Evolutionary conservation across 108 stramenopile genomes (phyloP), one percentile per base, ranked within the genome.

Genomic region (Skeletonema marinoi): DNA sequence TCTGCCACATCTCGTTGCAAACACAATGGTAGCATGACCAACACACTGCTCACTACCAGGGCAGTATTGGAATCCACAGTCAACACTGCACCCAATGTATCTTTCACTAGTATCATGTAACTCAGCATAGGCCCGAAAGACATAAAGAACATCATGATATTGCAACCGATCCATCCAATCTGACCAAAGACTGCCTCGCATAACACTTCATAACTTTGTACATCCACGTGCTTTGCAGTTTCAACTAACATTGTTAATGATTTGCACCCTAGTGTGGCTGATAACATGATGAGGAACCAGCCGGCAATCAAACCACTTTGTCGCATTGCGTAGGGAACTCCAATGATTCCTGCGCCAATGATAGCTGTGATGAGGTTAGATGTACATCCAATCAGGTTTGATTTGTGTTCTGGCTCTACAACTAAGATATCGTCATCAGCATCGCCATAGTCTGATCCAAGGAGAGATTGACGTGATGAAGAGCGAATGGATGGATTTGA

Each of bases 1-100:
- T 92, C 89, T n/a, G 93, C 93, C 88, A 95, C 90, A 74, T 95
- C 93, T 31, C 93, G 81, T 68, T 95, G 91, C 56, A 86, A 71
- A 58, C 81, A 78, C 16, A 95, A 60, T 9, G 92, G 90, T 5
- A 95, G 50, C 59, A 93, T 88, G 33, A 95, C 70, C 11, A 67
- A 60, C 12, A 89, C 46, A 36, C 88, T 85, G 58, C 87, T 81
- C 21, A 88, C 56, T 10, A 88, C 66, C 51, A 95, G 75, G 30
- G 85, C 61, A 1, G 78, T 83, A 32, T 87, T 67, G 46, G 67
- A 60, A 16, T 82, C 77, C 32, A 89, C 69, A 25, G 90, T 90
- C 68, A 95, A 71, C 2, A 93, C 58, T 63, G 64, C 64, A 0
- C 85, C 76, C 21, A 89, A 66, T 33, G 88, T 89, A 80, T 96